Conservation (phyloP, 2,329 filamentous ascomycete genomes). For the Microdochium nivale region DNA sequence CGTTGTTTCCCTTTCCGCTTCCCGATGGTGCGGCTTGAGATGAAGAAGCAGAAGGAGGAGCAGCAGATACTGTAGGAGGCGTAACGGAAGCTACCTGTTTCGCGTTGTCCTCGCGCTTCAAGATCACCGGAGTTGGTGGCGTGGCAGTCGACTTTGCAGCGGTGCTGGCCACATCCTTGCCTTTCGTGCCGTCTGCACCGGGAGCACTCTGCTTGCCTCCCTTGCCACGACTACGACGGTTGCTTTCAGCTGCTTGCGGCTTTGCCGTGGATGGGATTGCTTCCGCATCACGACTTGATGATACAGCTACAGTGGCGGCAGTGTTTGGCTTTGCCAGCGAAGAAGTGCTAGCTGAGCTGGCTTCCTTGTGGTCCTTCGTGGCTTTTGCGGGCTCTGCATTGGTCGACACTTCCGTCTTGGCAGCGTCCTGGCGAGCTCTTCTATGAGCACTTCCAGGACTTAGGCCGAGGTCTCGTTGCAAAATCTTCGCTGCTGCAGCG, state of each 20-base stretch:
- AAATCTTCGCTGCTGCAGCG: constrained; percentile 52
- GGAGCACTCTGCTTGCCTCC: constrained; percentile 4
- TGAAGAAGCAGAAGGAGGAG: constrained; percentile 20
- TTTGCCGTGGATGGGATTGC: constrained; percentile 16
- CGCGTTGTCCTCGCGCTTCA: constrained; percentile 28
- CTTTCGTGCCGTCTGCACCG: constrained; percentile 11
- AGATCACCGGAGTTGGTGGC: constrained; percentile 20
- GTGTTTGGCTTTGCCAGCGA: constrained; percentile 5
- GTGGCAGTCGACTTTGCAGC: constrained; percentile 15
- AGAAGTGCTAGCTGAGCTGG: constrained; percentile 9
- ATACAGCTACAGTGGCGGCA: constrained; percentile 2
- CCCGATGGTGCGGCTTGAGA: constrained; percentile 15
- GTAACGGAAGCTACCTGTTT: constrained; percentile 11
- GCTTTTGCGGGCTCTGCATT: constrained; percentile 27
- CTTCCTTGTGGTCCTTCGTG: constrained; percentile 13
- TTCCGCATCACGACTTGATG: background rate
- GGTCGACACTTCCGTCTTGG: constrained; percentile 42
- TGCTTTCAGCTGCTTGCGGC: constrained; percentile 18
- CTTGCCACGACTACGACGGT: constrained; percentile 14
- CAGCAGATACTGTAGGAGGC: constrained; percentile 14
- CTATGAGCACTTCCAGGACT: constrained; percentile 55
- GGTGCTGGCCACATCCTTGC: constrained; percentile 12
- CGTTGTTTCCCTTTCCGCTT: constrained; percentile 8
- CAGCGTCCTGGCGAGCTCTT: constrained; percentile 48
- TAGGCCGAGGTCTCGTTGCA: constrained; percentile 58